Evolutionary conservation across 106 monocot genomes (phyloP).

Genomic region (Cymbidium sinense): DNA sequence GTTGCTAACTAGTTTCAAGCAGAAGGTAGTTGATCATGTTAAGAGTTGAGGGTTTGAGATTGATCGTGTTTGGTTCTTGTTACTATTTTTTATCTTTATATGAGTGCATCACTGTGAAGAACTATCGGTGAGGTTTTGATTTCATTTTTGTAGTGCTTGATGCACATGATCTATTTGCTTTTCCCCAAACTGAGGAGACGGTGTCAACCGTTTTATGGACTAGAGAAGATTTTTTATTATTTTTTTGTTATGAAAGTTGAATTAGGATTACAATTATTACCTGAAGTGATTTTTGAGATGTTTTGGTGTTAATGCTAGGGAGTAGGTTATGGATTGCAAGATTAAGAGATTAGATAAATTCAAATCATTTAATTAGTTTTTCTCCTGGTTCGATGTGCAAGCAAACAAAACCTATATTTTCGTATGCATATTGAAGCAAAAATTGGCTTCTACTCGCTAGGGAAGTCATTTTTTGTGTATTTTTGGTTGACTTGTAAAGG

Average conservation of each 20-base stretch:
- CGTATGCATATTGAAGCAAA: background rate
- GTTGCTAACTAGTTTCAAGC: background rate
- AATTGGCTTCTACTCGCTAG: background rate
- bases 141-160: slow-evolving; percentile 2
- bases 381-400: background rate
- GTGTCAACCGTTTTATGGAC: background rate
- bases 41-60: background rate
- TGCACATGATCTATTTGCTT: background rate
- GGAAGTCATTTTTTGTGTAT: background rate
- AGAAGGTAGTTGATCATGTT: background rate
- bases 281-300: background rate
- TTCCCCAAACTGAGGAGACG: background rate
- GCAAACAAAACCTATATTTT: background rate
- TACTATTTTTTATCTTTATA: background rate
- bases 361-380: background rate
- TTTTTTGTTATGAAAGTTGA: background rate
- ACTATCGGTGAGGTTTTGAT: background rate
- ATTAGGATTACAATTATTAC: background rate
- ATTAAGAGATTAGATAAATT: background rate
- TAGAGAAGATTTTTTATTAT: background rate
- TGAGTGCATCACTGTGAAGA: background rate
- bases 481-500: background rate
- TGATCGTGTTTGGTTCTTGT: background rate
- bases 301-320: background rate
- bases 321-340: background rate